Evolutionary conservation across 495 filamentous ascomycete species (phyloP).

Genomic region (Penicillium lagena): DNA sequence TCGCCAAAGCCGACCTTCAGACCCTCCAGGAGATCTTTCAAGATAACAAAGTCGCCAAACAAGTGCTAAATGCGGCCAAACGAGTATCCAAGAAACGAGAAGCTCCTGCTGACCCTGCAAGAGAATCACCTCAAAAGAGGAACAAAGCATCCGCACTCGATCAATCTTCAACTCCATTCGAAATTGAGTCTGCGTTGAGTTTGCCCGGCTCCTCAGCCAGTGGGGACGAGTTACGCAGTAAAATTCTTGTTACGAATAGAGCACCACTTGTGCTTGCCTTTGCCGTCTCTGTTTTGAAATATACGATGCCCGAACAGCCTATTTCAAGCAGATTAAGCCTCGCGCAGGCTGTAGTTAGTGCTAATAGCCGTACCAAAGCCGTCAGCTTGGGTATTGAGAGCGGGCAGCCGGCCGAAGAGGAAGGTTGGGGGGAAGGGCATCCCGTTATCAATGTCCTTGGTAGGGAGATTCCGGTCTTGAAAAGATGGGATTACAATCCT

Average conservation of each 20-base stretch:
- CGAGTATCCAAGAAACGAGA: constrained; percentile 55
- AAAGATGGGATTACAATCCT: constrained; percentile 71
- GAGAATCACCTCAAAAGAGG: constrained; percentile 16
- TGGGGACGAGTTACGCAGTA: constrained; percentile 52
- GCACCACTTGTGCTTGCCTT: constrained; percentile 80
- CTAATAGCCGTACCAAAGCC: constrained; percentile 69
- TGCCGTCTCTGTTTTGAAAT: constrained; percentile 62
- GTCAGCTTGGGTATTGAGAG: constrained; percentile 65
- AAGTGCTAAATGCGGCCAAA: constrained; percentile 53
- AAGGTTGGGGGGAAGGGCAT: constrained; percentile 70
- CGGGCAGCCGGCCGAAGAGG: constrained; percentile 58
- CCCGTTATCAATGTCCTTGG: constrained; percentile 64
- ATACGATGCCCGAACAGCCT: constrained; percentile 79
- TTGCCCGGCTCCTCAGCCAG: constrained; percentile 47
- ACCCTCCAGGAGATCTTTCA: constrained; percentile 53
- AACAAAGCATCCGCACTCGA: constrained; percentile 5
- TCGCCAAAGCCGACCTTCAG: constrained; percentile 52
- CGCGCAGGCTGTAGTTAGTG: constrained; percentile 72
- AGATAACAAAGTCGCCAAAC: constrained; percentile 66
- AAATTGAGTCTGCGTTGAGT: constrained; percentile 58
- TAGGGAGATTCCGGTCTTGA: constrained; percentile 64
- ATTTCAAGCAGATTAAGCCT: constrained; percentile 74
- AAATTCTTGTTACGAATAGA: constrained; percentile 65
- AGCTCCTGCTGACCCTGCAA: constrained; percentile 24
- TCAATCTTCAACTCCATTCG: constrained; percentile 41